These are phyloP conservation scores for Datisca glomerata DNA, from an alignment of 306 rosid species.

Conservation along the genomic window DNA sequence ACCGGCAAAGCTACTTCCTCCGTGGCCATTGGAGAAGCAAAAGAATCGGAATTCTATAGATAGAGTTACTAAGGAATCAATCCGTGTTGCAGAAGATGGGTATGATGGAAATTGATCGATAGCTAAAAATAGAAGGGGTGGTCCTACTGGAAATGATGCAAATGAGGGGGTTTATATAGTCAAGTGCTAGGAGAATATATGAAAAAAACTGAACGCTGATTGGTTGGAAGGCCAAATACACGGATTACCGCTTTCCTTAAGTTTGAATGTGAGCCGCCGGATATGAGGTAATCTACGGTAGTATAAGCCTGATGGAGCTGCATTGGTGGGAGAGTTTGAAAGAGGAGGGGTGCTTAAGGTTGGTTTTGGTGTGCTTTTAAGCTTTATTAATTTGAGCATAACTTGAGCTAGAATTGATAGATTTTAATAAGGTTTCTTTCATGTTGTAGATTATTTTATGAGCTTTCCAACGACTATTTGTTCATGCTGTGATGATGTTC, in stretches of 20 bases:
- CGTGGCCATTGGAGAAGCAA: conserved; percentile 32
- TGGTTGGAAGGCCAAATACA: conserved; percentile 31
- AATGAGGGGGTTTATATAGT: conserved; percentile 53
- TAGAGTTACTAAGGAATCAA: background rate
- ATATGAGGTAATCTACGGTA: conserved; percentile 44
- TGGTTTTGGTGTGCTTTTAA: conserved; percentile 64
- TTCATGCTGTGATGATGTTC: background rate
- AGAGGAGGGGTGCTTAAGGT: conserved; percentile 2
- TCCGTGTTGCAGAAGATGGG: conserved; percentile 1
- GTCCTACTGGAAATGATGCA: conserved; percentile 23
- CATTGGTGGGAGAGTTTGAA: conserved; percentile 7
- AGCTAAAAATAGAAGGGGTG: conserved; percentile 6
- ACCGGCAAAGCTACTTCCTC: conserved; percentile 34
- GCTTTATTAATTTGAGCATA: conserved; percentile 29
- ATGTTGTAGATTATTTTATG: conserved; percentile 26
- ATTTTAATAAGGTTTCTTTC: conserved; percentile 13
- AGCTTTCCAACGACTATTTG: conserved; percentile 35
- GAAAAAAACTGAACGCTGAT: conserved; percentile 29
- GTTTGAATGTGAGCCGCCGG: conserved; percentile 56
- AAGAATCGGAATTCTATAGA: background rate
- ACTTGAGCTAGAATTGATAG: conserved; percentile 2
- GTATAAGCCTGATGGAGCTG: conserved; percentile 10
- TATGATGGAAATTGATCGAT: background rate
- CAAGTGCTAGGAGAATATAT: conserved; percentile 25
- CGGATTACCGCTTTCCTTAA: conserved; percentile 32